phyloP scores from a whole-genome alignment of 2,329 filamentous ascomycete genomes.

The Ploettnerulaceae sp. region DNA sequence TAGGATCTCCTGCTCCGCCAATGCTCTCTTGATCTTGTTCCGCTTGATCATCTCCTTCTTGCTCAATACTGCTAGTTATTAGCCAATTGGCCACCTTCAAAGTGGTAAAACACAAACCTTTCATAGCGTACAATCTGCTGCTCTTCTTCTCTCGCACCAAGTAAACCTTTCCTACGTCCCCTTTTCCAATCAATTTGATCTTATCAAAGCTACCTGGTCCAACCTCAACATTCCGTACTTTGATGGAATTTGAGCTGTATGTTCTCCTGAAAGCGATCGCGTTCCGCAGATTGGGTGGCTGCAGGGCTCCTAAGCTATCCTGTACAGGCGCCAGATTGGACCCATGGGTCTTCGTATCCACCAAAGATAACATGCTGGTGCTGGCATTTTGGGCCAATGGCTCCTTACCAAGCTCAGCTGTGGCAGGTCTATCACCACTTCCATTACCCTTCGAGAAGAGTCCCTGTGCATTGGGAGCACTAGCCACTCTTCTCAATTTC shows the following conservation, averaged over 20 bases:
- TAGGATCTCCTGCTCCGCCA: slow-evolving; percentile 96
- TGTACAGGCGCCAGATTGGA: slow-evolving; percentile 39
- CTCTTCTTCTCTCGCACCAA: slow-evolving; percentile 98
- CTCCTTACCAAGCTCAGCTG: slow-evolving; percentile 82
- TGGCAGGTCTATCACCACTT: slow-evolving; percentile 67
- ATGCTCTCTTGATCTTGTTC: slow-evolving; percentile 98
- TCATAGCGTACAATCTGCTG: slow-evolving; percentile 93
- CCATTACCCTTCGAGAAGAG: slow-evolving; percentile 63
- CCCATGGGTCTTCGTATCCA: slow-evolving; percentile 42
- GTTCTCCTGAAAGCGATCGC: slow-evolving; percentile 82
- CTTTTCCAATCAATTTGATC: slow-evolving; percentile 98
- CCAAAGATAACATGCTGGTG: slow-evolving; percentile 42
- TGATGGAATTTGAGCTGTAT: slow-evolving; percentile 99
- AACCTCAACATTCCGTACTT: slow-evolving; percentile 94
- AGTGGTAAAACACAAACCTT: slow-evolving; percentile 57
- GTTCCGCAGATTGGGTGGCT: slow-evolving; percentile 62
- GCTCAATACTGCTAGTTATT: slow-evolving; percentile 68
- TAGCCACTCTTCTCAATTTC: slow-evolving; percentile 89
- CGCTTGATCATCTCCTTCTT: slow-evolving; percentile 99
- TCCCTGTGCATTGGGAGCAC: slow-evolving; percentile 93
- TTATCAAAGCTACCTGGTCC: slow-evolving; percentile 96
- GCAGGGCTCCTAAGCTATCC: slow-evolving; percentile 55
- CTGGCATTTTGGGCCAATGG: slow-evolving; percentile 59
- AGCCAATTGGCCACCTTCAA: slow-evolving; percentile 13
- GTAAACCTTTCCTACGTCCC: slow-evolving; percentile 97